A percentile compares a stretch with the other conserved stretches of the same genome.
Evolutionary conservation across 2,329 filamentous ascomycete species (phyloP).

Genomic region (Talaromyces rugulosus): DNA sequence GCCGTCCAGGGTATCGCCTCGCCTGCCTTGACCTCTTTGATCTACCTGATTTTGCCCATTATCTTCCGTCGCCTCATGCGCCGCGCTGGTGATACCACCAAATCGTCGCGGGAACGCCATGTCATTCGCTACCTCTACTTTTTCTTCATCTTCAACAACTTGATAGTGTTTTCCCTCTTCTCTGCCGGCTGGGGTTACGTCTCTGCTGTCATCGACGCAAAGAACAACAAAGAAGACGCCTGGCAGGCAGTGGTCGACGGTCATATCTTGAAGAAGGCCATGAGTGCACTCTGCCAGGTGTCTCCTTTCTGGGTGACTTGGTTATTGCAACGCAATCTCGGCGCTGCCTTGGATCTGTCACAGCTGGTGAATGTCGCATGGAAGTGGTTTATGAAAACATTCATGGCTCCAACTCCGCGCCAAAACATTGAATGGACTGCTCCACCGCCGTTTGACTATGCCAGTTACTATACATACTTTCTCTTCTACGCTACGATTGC

Average conservation of each 20-base stretch:
- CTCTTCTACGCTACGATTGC: conserved; percentile 90
- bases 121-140: conserved; percentile 86
- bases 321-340: conserved; percentile 86
- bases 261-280: conserved; percentile 60
- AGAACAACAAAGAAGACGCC: conserved; percentile 54
- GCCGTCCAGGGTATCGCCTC: conserved; percentile 88
- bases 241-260: conserved; percentile 66
- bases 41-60: conserved; percentile 83
- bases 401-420: conserved; percentile 81
- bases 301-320: conserved; percentile 94
- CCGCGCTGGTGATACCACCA: conserved; percentile 80
- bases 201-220: conserved; percentile 58
- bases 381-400: conserved; percentile 79
- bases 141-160: conserved; percentile 97
- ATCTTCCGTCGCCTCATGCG: conserved; percentile 86
- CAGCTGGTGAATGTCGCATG: conserved; percentile 81
- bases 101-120: conserved; percentile 86
- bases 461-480: conserved; percentile 97
- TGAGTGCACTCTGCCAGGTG: conserved; percentile 72
- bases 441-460: conserved; percentile 88
- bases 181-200: conserved; percentile 75
- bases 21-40: conserved; percentile 78
- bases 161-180: conserved; percentile 91
- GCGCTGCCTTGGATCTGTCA: conserved; percentile 87
- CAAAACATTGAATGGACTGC: conserved; percentile 90